Evolutionary conservation across 495 filamentous ascomycete species (phyloP).

Genomic region (Trichocladium antarcticum): DNA sequence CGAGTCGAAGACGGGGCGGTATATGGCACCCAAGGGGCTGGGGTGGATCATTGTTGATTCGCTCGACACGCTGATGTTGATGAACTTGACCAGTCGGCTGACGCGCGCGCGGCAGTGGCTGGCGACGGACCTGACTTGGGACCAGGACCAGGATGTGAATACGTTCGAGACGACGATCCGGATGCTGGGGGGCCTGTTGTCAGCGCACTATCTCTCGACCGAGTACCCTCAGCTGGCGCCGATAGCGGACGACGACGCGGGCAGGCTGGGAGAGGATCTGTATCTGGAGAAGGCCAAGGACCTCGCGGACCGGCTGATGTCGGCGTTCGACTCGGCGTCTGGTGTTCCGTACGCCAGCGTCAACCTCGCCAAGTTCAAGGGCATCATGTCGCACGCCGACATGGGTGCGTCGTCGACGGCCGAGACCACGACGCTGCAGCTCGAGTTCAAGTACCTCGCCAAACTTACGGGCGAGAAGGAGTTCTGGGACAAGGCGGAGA

Average conservation of each 20-base stretch:
- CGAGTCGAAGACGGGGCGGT: constrained; percentile 59
- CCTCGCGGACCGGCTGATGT: constrained; percentile 72
- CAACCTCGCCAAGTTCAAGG: constrained; percentile 64
- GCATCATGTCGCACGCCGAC: constrained; percentile 69
- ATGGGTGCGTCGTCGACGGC: constrained; percentile 88
- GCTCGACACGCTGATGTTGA: constrained; percentile 91
- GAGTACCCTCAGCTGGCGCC: constrained; percentile 56
- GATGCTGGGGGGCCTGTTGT: constrained; percentile 90
- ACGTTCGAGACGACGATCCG: constrained; percentile 98
- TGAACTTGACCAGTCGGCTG: constrained; percentile 88
- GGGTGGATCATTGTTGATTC: constrained; percentile 98
- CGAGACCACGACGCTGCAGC: constrained; percentile 81
- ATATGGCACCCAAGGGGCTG: constrained; percentile 75
- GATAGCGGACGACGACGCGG: constrained; percentile 52
- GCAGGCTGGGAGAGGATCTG: constrained; percentile 67
- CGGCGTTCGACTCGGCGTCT: constrained; percentile 75
- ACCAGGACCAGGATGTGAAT: constrained; percentile 89
- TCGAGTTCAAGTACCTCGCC: constrained; percentile 96
- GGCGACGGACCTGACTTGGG: constrained; percentile 64
- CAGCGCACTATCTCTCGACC: constrained; percentile 85
- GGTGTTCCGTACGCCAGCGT: constrained; percentile 87
- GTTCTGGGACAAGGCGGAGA: constrained; percentile 85
- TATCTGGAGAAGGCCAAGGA: constrained; percentile 95
- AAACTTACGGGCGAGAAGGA: constrained; percentile 85
- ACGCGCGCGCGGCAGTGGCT: constrained; percentile 86